Evolutionary conservation across 208 protist genomes (phyloP), one percentile per base, ranked within the genome.

Genomic region (Novymonas esmeraldas): DNA sequence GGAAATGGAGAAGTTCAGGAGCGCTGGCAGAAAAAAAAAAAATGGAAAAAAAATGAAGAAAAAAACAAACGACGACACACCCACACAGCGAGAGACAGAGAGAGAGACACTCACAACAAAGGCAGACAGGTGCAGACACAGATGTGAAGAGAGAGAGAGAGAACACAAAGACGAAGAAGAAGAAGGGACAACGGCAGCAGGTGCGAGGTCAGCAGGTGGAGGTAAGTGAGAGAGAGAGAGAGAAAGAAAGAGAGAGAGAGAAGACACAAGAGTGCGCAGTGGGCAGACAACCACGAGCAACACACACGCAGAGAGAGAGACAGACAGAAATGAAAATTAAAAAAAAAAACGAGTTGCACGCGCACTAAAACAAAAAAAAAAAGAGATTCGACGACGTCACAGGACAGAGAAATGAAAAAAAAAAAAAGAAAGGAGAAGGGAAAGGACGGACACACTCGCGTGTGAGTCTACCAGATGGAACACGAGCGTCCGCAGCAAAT

Each of bases 11-110:
- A 46, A 46, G 42, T 24, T n/a, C 42, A 46, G 9, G 18, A 18
- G 18, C 11, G 16, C 26, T 28, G 24, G 31, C 6, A 42, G 28
- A 42, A 51, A 18, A 51, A 33, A 6, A 39, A 24, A 54, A 36
- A 5, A 34, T 11, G 31, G 41, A 64, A 61, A 56, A 61, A 68
- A 52, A 65, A 60, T 46, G 22, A 9, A 22, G 2, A 36, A 51
- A 16, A 20, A 34, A 52, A 29, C 13, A 22, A 68, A 51, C 18
- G n/a, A n/a, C n/a, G n/a, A n/a, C n/a, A n/a, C n/a, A n/a, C n/a
- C n/a, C n/a, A n/a, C n/a, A n/a, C n/a, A n/a, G n/a, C n/a, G n/a
- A n/a, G n/a, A n/a, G 33, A 49, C 6, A 46, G 29, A 50, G 5
- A n/a, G n/a, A 62, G 9, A 6, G 14, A 26, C 14, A 33, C 11